Conservation (phyloP, 2,329 filamentous ascomycete genomes). For the Coniochaeta hoffmannii region DNA sequence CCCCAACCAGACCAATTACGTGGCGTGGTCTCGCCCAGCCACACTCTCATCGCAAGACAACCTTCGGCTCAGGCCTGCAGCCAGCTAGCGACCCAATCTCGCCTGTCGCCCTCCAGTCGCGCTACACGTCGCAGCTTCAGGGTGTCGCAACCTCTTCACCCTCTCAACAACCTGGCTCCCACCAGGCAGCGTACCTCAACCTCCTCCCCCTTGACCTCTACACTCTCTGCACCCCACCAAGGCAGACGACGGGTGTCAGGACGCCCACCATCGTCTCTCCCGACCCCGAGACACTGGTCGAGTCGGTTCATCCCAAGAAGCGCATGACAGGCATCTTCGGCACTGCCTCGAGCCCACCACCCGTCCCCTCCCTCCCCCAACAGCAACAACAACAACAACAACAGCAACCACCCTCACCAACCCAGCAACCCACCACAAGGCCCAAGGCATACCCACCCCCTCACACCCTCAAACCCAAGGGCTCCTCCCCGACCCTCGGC, state of each 20-base stretch:
- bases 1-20: not conserved
- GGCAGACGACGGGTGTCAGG: not conserved
- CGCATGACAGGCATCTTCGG: slow-evolving; percentile 28
- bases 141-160: not conserved
- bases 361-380: not conserved
- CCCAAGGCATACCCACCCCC: slow-evolving; percentile 4
- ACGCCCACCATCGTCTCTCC: not conserved
- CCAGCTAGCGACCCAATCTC: not conserved
- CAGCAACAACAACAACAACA: not conserved
- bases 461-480: slow-evolving; percentile 1
- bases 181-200: not conserved
- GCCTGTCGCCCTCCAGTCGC: not conserved
- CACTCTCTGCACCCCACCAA: not conserved
- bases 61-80: not conserved
- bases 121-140: not conserved
- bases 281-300: not conserved
- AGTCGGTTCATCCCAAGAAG: slow-evolving; percentile 26
- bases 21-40: not conserved
- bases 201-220: not conserved
- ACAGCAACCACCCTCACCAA: not conserved
- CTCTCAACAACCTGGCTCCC: not conserved
- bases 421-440: not conserved
- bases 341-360: not conserved
- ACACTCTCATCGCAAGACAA: not conserved
- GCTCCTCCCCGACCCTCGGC: slow-evolving; percentile 5